phyloP scores from a whole-genome alignment of 352 stramenopile genomes.

The Phytophthora uliginosa region DNA sequence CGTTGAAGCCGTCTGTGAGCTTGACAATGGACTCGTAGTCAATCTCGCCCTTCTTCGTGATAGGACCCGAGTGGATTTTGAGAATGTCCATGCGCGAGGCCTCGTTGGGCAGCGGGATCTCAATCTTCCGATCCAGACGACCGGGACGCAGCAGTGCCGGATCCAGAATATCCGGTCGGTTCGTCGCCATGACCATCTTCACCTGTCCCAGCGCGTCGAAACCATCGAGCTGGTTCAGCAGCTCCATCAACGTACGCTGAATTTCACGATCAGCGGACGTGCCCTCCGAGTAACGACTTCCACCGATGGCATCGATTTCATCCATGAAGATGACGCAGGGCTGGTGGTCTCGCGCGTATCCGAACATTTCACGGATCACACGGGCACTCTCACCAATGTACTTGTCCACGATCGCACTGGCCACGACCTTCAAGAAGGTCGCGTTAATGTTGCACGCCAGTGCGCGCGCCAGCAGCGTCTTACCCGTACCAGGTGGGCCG shows the following conservation, averaged over 20 bases:
- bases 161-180: conserved; percentile 99
- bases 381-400: conserved; percentile 99
- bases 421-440: conserved; percentile 99
- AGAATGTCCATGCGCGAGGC: conserved; percentile 99
- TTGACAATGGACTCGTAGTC: conserved; percentile 99
- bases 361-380: conserved; percentile 99
- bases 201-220: conserved; percentile 99
- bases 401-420: conserved; percentile 99
- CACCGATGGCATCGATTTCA: conserved; percentile 99
- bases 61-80: conserved; percentile 98
- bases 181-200: conserved; percentile 99
- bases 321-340: conserved; percentile 99
- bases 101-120: conserved; percentile 99
- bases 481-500: conserved; percentile 98
- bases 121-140: conserved; percentile 99
- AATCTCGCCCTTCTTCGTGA: conserved; percentile 99
- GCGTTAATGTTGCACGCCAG: conserved; percentile 99
- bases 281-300: conserved; percentile 98
- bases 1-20: conserved; percentile 99
- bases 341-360: conserved; percentile 97
- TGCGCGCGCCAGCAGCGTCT: conserved; percentile 98
- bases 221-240: conserved; percentile 99
- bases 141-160: conserved; percentile 98
- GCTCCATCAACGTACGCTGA: conserved; percentile 99
- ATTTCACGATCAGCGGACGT: conserved; percentile 98